These are phyloP conservation scores for Termitomyces sp. DNA, from an alignment of 768 basidiomycete species.

Conservation along the genomic window DNA sequence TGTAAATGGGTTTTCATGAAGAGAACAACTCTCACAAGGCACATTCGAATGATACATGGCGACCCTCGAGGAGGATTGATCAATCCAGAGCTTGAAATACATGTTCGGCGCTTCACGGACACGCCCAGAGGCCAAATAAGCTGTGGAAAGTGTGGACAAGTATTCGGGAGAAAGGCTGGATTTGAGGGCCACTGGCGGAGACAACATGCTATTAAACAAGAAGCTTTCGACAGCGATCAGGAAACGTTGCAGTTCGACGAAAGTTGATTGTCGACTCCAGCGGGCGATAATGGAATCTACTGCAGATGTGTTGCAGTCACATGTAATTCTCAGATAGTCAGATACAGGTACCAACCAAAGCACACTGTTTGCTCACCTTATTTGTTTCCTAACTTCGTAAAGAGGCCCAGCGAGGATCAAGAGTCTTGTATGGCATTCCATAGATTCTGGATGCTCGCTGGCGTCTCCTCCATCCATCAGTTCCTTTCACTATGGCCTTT, in stretches of 20 bases:
- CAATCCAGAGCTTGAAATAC: not conserved
- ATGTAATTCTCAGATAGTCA: no score
- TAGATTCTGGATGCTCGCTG: no score
- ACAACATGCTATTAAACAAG: not conserved
- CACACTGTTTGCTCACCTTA: no score
- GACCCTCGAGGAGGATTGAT: not conserved
- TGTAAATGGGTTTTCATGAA: not conserved
- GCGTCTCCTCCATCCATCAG: no score
- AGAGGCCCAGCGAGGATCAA: no score
- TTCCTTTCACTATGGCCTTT: no score
- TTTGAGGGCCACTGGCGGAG: not conserved
- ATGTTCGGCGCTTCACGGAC: not conserved
- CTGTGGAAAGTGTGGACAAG: not conserved
- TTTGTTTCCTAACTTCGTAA: no score
- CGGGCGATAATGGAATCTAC: not conserved
- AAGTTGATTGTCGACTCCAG: not conserved
- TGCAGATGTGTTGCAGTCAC: no score
- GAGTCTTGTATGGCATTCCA: no score
- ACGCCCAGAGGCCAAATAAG: not conserved
- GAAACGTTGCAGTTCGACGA: not conserved
- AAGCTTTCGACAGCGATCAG: not conserved
- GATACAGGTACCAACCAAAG: no score
- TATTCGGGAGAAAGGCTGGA: not conserved
- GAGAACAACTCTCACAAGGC: not conserved
- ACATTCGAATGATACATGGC: not conserved